These are phyloP conservation scores for Amanita subjunquillea DNA, from an alignment of 768 basidiomycete species.

Conservation along the genomic window DNA sequence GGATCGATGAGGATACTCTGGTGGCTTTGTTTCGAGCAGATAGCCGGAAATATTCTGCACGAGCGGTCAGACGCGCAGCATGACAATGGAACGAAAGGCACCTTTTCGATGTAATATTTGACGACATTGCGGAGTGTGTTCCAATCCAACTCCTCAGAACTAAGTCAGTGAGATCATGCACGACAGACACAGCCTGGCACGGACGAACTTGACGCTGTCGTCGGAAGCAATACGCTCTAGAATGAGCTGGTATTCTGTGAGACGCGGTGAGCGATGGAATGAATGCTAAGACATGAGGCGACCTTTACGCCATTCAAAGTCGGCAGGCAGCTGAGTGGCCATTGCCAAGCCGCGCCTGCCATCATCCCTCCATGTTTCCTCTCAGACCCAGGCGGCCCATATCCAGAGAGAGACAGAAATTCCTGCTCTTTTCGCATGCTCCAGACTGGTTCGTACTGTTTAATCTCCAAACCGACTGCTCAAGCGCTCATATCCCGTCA, in stretches of 20 bases:
- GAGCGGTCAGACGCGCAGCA: not conserved
- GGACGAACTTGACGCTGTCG: conserved; percentile 51
- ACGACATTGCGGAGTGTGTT: conserved; percentile 55
- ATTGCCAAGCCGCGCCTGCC: not conserved
- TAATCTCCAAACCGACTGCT: not conserved
- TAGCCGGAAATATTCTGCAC: conserved; percentile 41
- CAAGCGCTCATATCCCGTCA: conserved; percentile 16
- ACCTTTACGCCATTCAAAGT: conserved; percentile 48
- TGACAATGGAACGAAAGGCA: conserved; percentile 15
- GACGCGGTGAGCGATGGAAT: conserved; percentile 3
- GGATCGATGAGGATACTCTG: conserved; percentile 28
- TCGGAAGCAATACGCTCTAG: conserved; percentile 55
- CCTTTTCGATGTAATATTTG: conserved; percentile 62
- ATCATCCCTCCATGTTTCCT: conserved; percentile 12
- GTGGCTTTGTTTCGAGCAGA: conserved; percentile 27
- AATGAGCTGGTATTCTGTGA: conserved; percentile 44
- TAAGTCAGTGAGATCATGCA: conserved; percentile 8
- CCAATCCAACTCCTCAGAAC: conserved; percentile 54
- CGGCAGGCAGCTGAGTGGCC: conserved; percentile 8
- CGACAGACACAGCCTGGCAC: not conserved
- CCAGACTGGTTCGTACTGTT: conserved; percentile 59
- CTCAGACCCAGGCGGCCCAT: conserved; percentile 16
- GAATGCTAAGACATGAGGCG: conserved; percentile 5
- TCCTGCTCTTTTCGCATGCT: conserved; percentile 52
- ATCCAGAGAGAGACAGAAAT: conserved; percentile 22